A percentile compares a stretch with the other conserved stretches of the same genome.
Conservation (phyloP, 2,329 filamentous ascomycete species). For the Colletotrichum sp. region DNA sequence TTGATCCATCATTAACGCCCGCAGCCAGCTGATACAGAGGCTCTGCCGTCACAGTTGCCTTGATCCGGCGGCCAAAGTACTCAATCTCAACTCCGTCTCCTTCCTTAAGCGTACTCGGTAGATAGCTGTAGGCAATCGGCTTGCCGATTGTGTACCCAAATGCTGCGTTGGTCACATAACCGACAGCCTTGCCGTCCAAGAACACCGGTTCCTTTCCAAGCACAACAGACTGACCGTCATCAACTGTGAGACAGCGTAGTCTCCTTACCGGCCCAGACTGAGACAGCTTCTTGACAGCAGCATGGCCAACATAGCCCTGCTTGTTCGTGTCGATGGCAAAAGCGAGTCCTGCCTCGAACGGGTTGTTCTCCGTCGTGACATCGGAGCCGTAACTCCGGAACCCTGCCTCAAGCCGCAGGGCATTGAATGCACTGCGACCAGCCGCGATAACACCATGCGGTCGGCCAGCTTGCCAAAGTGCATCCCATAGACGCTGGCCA, state of each 20-base stretch:
- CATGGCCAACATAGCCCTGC: slow-evolving; percentile 54
- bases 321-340: slow-evolving; percentile 54
- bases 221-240: slow-evolving; percentile 62
- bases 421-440: slow-evolving; percentile 62
- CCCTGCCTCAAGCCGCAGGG: slow-evolving; percentile 64
- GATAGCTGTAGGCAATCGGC: slow-evolving; percentile 64
- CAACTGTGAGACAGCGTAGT: slow-evolving; percentile 56
- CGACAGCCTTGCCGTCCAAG: slow-evolving; percentile 46
- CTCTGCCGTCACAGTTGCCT: slow-evolving; percentile 57
- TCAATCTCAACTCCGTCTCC: slow-evolving; percentile 62
- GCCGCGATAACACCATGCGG: slow-evolving; percentile 61
- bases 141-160: slow-evolving; percentile 65
- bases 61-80: slow-evolving; percentile 62
- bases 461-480: slow-evolving; percentile 59
- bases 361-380: slow-evolving; percentile 65
- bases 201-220: slow-evolving; percentile 69
- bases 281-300: slow-evolving; percentile 48
- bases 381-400: slow-evolving; percentile 62
- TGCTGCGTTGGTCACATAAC: slow-evolving; percentile 66
- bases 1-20: background rate
- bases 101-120: slow-evolving; percentile 51
- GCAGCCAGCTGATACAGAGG: slow-evolving; percentile 43
- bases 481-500: slow-evolving; percentile 64
- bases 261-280: slow-evolving; percentile 33
- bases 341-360: slow-evolving; percentile 62